Percentiles rank a stretch among this genome's conserved stretches.
Conservation (phyloP, 176 grass and related monocot species). For the Aegilops longissima region DNA sequence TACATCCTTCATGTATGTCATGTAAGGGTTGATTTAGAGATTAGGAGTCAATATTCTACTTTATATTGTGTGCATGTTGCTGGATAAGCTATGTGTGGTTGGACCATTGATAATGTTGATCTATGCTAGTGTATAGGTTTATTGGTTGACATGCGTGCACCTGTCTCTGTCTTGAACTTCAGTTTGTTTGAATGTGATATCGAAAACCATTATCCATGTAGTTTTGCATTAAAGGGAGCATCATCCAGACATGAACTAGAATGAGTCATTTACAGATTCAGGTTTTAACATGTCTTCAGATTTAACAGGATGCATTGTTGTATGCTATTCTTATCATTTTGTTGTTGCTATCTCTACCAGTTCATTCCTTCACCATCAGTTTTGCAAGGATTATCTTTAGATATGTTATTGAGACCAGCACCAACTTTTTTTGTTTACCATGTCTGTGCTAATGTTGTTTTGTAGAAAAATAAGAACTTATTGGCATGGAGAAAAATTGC, state of each 20-base stretch:
- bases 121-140: neutral
- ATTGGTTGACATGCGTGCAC: neutral
- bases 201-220: neutral
- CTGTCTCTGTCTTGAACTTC: neutral
- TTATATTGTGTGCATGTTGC: neutral
- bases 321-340: neutral
- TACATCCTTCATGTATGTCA: neutral
- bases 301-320: conserved; percentile 5
- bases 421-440: neutral
- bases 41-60: neutral
- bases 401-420: neutral
- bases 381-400: neutral
- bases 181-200: neutral
- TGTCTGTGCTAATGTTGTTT: conserved; percentile 13
- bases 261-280: neutral
- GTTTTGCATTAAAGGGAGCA: neutral
- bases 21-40: neutral
- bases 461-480: conserved; percentile 21
- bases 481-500: neutral
- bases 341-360: neutral
- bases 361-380: neutral
- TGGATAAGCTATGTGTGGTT: too few relatives aligned
- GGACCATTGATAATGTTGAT: neutral
- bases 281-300: neutral
- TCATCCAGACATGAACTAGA: neutral